Evolutionary conservation across 345 rosid species (phyloP).

Genomic region (Rubroshorea leprosula): DNA sequence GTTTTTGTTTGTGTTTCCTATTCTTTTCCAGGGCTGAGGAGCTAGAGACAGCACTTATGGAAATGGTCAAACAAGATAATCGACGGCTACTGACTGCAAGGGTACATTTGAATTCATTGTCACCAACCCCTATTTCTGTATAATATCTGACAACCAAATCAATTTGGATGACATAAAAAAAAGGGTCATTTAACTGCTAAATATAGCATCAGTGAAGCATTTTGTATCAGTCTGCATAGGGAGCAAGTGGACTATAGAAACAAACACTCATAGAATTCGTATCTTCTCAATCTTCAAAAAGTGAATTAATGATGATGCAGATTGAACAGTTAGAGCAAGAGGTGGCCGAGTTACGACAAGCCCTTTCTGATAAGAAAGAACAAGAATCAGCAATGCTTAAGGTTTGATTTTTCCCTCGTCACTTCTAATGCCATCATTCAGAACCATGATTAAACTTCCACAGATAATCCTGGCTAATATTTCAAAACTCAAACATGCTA

Average conservation of each 20-base stretch:
- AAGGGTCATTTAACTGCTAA: too few species aligned
- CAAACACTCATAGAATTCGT: conserved; percentile 9
- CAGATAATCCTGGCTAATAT: conserved; percentile 6
- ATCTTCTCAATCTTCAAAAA: conserved; percentile 8
- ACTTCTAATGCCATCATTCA: conserved; percentile 3
- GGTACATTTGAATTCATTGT: conserved; percentile 37
- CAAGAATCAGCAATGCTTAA: conserved; percentile 83
- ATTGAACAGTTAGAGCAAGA: conserved; percentile 74
- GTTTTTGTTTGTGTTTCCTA: conserved; percentile 9
- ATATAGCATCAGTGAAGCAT: too few species aligned
- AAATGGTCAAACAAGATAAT: conserved; percentile 89
- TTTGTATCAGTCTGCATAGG: too few species aligned
- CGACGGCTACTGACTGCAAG: conserved; percentile 62
- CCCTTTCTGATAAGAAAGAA: conserved; percentile 73
- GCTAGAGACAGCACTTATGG: conserved; percentile 89
- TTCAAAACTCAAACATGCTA: conserved; percentile 7
- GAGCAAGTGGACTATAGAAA: too few species aligned
- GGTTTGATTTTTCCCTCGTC: conserved; percentile 30
- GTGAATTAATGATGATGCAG: conserved; percentile 29
- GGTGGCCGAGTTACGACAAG: conserved; percentile 43
- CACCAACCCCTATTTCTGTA: background rate
- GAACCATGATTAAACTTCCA: conserved; percentile 7
- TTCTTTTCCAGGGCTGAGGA: conserved; percentile 76
- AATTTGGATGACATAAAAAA: background rate
- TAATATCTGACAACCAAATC: background rate